These are phyloP conservation scores for Globomyces sp. DNA, from an alignment of 371 early-diverging fungal species.

Conservation along the genomic window DNA sequence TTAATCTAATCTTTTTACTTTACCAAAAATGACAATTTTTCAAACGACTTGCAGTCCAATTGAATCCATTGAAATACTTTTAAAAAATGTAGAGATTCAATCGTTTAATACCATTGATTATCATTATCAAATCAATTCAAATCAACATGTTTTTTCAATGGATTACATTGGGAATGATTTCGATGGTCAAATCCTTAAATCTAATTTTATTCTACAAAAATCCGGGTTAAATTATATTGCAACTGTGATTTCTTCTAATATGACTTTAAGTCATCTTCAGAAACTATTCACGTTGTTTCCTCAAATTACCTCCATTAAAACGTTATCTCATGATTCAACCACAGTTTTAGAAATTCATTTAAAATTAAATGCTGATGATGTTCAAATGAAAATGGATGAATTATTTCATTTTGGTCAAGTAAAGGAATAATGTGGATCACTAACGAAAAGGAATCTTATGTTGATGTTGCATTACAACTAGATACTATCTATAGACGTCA, in stretches of 20 bases:
- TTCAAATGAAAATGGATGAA: neutral
- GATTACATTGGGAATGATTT: no score
- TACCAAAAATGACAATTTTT: no score
- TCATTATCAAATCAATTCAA: no score
- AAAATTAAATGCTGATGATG: neutral
- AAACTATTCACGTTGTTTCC: neutral
- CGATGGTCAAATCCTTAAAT: no score
- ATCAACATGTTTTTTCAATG: no score
- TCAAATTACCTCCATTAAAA: neutral
- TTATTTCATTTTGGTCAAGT: conserved; percentile 14
- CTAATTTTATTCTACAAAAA: no score
- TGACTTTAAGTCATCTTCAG: neutral
- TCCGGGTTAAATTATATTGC: neutral
- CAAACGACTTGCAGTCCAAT: no score
- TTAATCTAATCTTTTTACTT: no score
- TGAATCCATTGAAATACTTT: no score
- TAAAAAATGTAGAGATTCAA: no score
- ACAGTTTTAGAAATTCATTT: conserved; percentile 2
- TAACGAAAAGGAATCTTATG: neutral
- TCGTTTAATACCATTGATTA: no score
- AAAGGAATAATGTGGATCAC: no score
- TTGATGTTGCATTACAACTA: conserved; percentile 82
- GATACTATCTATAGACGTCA: conserved; percentile 85
- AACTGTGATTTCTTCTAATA: conserved; percentile 6
- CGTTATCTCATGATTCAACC: neutral